Evolutionary conservation across 306 rosid genomes (phyloP).

Genomic region (Clitoria ternatea): DNA sequence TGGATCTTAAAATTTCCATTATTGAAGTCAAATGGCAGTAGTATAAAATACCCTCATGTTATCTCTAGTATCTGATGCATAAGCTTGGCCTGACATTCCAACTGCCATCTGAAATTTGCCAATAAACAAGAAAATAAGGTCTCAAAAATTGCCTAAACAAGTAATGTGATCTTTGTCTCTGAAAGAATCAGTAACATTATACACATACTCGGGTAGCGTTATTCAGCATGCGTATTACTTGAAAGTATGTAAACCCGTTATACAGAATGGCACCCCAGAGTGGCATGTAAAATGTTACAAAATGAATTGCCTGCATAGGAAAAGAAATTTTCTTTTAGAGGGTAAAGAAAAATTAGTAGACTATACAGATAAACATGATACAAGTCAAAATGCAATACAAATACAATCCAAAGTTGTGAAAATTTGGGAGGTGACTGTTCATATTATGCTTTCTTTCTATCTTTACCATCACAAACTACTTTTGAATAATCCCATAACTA

Average conservation of each 20-base stretch:
- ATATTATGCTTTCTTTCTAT: conserved; percentile 6
- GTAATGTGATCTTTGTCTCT: neutral
- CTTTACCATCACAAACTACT: neutral
- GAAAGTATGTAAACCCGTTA: conserved; percentile 85
- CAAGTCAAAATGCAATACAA: conserved; percentile 7
- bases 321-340: neutral
- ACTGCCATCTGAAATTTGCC: conserved; percentile 86
- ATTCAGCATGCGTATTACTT: conserved; percentile 97
- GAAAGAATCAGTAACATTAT: conserved; percentile 17
- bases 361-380: conserved; percentile 9
- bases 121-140: conserved; percentile 25
- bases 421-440: neutral
- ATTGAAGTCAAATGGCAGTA: neutral
- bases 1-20: neutral
- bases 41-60: conserved; percentile 72
- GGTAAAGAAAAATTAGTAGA: conserved; percentile 14
- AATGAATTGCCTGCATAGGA: conserved; percentile 78
- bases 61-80: conserved; percentile 71
- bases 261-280: conserved; percentile 99
- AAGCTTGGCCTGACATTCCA: conserved; percentile 73
- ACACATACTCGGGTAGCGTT: conserved; percentile 91
- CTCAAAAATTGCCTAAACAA: conserved; percentile 22
- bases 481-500: neutral
- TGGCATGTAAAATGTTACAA: conserved; percentile 87
- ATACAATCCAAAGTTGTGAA: conserved; percentile 5